Evolutionary conservation across 495 filamentous ascomycete genomes (phyloP), one percentile per base, ranked within the genome.

Genomic region (Glonium stellatum): DNA sequence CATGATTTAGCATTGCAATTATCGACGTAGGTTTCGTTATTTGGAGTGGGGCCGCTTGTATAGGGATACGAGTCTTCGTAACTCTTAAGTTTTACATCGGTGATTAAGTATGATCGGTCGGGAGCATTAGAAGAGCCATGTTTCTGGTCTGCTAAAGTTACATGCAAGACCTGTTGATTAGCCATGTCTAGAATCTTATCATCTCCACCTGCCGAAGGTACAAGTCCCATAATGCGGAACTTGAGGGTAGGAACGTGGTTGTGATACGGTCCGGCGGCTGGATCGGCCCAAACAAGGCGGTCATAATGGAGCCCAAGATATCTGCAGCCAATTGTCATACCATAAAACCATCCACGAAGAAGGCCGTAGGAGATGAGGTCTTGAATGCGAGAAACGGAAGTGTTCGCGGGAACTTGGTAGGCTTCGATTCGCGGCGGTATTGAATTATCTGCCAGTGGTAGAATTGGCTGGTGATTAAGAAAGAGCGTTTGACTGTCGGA

Each of bases 371-470:
- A 23, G 5, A 18, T 42, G 5, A 64, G 21, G 9, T 25, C 9
- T 15, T n/a, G 8, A 11, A 64, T 35, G 15, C 56, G 41, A 10
- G 18, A 15, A 18, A 8, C 13, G 3, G 39, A 56, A 25, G 22
- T 49, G 19, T 64, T 35, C 6, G 62, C 62, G 1, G 62, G 62
- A n/a, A 64, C 57, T 44, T 64, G 62, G 47, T 60, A 64, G 22
- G 62, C 62, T 12, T 31, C 57, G 11, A 64, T 41, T 1, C 10
- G 25, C 1, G 62, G 62, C 5, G 62, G 62, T 11, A 44, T 18
- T 25, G 56, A 27, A 8, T 18, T 35, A 22, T 60, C 39, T 0
- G 15, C 0, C 13, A 64, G 25, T 5, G 62, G 62, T 0, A 64
- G 31, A 13, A 64, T 49, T 1, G 57, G 19, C 11, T 56, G 41